A percentile compares a stretch with the other conserved stretches of the same genome.
These are phyloP conservation scores for Thalia dealbata DNA, from an alignment of 176 grass and related monocot species.

Conservation along the genomic window DNA sequence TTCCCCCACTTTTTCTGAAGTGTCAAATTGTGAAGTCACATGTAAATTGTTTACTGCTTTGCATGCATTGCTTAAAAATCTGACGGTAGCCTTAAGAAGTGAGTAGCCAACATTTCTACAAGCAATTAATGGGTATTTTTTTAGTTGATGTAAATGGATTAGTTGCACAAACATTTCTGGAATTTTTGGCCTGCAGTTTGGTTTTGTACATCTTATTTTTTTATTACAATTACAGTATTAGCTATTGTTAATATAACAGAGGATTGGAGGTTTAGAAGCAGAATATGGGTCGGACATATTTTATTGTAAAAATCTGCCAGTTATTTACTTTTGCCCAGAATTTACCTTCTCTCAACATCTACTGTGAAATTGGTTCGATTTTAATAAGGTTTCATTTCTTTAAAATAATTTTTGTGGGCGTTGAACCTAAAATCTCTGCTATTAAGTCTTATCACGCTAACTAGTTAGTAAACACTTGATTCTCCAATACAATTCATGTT, in stretches of 20 bases:
- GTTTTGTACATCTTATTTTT: neutral
- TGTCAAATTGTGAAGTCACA: neutral
- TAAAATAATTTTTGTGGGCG: too few species aligned
- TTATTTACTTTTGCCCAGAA: neutral
- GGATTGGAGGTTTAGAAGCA: neutral
- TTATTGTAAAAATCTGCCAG: neutral
- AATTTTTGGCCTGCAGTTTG: too few species aligned
- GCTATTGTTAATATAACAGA: neutral
- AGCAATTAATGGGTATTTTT: too few species aligned
- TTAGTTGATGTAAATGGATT: neutral
- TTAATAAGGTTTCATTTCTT: too few species aligned
- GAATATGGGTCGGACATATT: neutral
- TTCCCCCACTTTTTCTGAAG: neutral
- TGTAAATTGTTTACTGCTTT: neutral
- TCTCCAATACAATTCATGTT: too few species aligned
- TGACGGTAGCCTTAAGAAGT: neutral
- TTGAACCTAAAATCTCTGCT: too few species aligned
- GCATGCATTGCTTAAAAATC: neutral
- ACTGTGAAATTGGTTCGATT: neutral
- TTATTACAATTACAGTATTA: neutral
- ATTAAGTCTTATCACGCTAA: too few species aligned
- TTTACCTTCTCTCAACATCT: neutral
- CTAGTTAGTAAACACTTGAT: too few species aligned
- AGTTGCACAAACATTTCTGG: neutral
- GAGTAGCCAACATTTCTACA: neutral